Base-by-base conservation (phyloP, 495 filamentous ascomycete species). In the Barbatosphaeria neglecta region DNA sequence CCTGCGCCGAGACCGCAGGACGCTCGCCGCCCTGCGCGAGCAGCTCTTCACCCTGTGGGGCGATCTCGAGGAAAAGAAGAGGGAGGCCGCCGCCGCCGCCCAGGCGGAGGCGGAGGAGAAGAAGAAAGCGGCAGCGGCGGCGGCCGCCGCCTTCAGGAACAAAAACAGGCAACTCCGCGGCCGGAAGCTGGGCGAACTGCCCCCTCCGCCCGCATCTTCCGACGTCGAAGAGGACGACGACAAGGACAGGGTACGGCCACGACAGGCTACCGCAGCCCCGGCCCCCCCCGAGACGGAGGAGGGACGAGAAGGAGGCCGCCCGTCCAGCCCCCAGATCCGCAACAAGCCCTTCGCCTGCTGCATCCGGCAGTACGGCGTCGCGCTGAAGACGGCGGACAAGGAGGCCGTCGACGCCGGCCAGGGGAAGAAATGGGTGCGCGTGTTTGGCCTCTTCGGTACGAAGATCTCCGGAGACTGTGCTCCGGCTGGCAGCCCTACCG, bases 1-100 rank as follows among this genome's bases (percentile, higher is more conserved):
- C 61, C 75, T 95, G 7, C 75, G 74, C 16, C 55, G 55, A 42
- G 61, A 83, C 28, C 33, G 57, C 5, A 28, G 55, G 0, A 51
- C 57, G 3, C 61, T 93, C 6, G 52, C 37, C 22, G 45, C 60
- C 7, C 62, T 96, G 1, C 69, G 75, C 33, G 78, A 94, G 56
- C 81, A 80, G 55, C 73, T 95, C 15, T 90, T 81, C 60, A 66
- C 76, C 24, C 70, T 97, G 7, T 97, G 90, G 89, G 90, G 90
- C 3, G 74, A 93, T 48, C 74, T 96, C 6, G 82, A 87, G 59
- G 87, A 94, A 57, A 49, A 56, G 39, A 86, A 56, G 39, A 86
- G 84, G 55, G 49, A 22, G 20, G 41, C 22, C 44, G 51, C 35
- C 25, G 58, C 23, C 31, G 28, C 47, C 15, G 43, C 17, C 20